Conservation (phyloP, 2,329 filamentous ascomycete species). For the Talaromyces sp. region DNA sequence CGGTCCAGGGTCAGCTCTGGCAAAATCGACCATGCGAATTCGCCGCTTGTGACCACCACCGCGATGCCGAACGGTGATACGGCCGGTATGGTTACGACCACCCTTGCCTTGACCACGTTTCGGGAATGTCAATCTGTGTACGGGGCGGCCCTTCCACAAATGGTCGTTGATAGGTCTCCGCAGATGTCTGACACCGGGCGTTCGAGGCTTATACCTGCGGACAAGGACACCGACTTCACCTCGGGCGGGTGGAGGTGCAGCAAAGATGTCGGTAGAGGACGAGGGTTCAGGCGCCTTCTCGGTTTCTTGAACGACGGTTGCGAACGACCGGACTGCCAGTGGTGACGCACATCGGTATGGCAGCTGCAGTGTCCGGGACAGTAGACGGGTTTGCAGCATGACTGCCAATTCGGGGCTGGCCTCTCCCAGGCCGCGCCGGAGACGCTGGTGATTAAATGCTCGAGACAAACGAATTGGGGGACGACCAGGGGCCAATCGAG, state of each 20-base stretch:
- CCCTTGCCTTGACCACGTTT: slow-evolving; percentile 92
- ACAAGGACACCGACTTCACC: slow-evolving; percentile 47
- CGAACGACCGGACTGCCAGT: slow-evolving; percentile 48
- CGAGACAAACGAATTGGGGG: neutral
- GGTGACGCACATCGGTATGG: slow-evolving; percentile 43
- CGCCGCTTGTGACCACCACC: slow-evolving; percentile 89
- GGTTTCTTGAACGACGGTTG: slow-evolving; percentile 39
- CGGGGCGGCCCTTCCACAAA: slow-evolving; percentile 87
- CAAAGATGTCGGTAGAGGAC: slow-evolving; percentile 39
- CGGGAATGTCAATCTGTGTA: slow-evolving; percentile 75
- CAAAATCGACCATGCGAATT: slow-evolving; percentile 87
- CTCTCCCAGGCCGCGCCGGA: neutral
- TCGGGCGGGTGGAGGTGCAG: slow-evolving; percentile 41
- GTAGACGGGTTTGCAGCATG: slow-evolving; percentile 65
- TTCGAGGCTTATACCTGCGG: slow-evolving; percentile 87
- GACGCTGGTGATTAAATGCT: neutral
- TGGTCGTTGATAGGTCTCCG: slow-evolving; percentile 92
- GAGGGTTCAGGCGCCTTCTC: slow-evolving; percentile 17
- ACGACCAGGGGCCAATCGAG: neutral
- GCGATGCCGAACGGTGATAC: slow-evolving; percentile 82
- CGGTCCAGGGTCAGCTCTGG: slow-evolving; percentile 69
- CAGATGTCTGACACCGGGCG: slow-evolving; percentile 86
- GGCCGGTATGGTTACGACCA: slow-evolving; percentile 81
- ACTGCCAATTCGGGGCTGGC: slow-evolving; percentile 13
- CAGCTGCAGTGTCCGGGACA: slow-evolving; percentile 47